Evolutionary conservation across 257 asterid genomes (phyloP).

Genomic region (Catharanthus roseus): DNA sequence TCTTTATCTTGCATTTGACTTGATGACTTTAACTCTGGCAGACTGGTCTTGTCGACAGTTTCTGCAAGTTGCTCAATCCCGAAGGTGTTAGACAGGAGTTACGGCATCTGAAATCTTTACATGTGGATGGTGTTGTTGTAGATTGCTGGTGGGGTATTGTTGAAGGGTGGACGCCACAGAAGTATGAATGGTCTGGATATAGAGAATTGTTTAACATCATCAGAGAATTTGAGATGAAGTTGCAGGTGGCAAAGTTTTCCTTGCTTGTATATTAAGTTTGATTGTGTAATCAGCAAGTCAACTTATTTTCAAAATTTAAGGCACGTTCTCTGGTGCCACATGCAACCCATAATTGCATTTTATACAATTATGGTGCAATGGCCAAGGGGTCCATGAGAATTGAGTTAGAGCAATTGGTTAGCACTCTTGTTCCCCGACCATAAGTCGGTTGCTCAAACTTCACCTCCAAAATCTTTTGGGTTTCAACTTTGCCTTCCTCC

Average conservation of each 20-base stretch:
- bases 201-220: slow-evolving; percentile 58
- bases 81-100: slow-evolving; percentile 59
- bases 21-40: slow-evolving; percentile 28
- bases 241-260: slow-evolving; percentile 45
- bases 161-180: slow-evolving; percentile 61
- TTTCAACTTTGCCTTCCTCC: too few relatives aligned
- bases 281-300: not conserved
- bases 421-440: too few relatives aligned
- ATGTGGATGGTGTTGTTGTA: slow-evolving; percentile 56
- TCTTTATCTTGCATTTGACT: not conserved
- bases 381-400: not conserved
- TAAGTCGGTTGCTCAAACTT: too few relatives aligned
- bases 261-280: slow-evolving; percentile 10
- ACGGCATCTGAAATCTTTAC: slow-evolving; percentile 45
- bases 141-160: slow-evolving; percentile 78
- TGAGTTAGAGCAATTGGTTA: too few relatives aligned
- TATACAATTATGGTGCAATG: not conserved
- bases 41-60: slow-evolving; percentile 59
- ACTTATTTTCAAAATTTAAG: not conserved
- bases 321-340: not conserved
- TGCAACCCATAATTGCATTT: not conserved
- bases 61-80: slow-evolving; percentile 69
- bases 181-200: slow-evolving; percentile 70
- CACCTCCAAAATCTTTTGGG: too few relatives aligned
- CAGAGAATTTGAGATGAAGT: slow-evolving; percentile 50